Base-by-base conservation (phyloP, 352 stramenopile genomes). In the Phytophthora ohioensis region DNA sequence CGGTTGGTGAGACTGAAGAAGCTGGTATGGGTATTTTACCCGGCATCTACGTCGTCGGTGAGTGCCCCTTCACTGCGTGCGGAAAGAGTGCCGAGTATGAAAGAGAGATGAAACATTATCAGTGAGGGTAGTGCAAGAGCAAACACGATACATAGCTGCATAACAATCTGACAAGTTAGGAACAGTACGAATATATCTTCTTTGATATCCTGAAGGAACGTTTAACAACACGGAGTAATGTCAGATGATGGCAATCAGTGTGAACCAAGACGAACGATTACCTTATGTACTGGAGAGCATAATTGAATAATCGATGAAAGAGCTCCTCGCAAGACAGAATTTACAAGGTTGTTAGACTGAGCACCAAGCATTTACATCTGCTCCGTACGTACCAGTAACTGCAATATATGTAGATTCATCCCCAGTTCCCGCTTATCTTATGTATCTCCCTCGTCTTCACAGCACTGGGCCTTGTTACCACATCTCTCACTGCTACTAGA, bases 381-480 rank as follows among this genome's bases (percentile, higher is more conserved):
- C 21, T 21, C 21, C 13, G 17, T 9, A 17, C 43, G 12, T 32
- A 49, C 13, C 17, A 31, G 21, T 51, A n/a, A 1, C 8, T 5
- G 12, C 13, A 52, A 10, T 6, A 36, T 36, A 11, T 8, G 21
- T 36, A 39, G 39, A 39, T 41, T 51, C 54, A 61, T 55, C 57
- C 21, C 57, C 57, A 38, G 45, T 17, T 5, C 31, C 8, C 17
- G 21, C 57, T 53, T 31, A 12, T 27, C 7, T 34, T 6, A 15
- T 7, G n/a, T 8, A 11, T 55, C 45, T 64, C 34, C 43, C 42
- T 64, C n/a, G 57, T 13, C 31, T 55, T 55, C 57, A 38, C 57
- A 64, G 57, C 57, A 55, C 57, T 31, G 42, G n/a, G 32, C 32
- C n/a, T 63, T 63, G 32, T 54, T 63, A 63, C 56, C 57, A 64